phyloP scores from a whole-genome alignment of 257 asterid species.

The Thymus mandschuricus region DNA sequence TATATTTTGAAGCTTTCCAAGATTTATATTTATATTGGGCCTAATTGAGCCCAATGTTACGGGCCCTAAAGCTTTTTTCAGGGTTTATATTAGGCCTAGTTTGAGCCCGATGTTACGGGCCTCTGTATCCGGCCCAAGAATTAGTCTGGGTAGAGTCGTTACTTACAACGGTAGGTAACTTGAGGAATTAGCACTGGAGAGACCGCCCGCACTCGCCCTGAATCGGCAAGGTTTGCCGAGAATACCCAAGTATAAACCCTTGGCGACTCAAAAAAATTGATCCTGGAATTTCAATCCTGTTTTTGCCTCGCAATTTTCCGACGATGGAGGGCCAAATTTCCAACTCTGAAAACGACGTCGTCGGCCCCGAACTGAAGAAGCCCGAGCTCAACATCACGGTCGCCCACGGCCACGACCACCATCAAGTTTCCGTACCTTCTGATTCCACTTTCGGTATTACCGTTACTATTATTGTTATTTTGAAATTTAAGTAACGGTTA shows the following conservation, averaged over 20 bases:
- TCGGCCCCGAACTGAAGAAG: conserved; percentile 24
- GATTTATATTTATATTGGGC: too few relatives aligned
- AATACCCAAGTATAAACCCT: conserved; percentile 23
- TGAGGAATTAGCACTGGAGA: conserved; percentile 20
- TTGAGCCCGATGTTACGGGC: too few relatives aligned
- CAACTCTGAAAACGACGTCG: conserved; percentile 24
- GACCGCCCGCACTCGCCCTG: not conserved
- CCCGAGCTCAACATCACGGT: conserved; percentile 44
- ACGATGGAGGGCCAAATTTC: conserved; percentile 36
- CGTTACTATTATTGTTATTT: not conserved
- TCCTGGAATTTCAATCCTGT: conserved; percentile 16
- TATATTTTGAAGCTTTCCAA: too few relatives aligned
- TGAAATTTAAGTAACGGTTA: not conserved
- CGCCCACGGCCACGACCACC: conserved; percentile 35
- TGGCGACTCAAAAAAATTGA: not conserved
- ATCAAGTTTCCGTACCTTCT: conserved; percentile 44
- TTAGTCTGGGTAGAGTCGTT: too few relatives aligned
- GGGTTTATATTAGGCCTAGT: too few relatives aligned
- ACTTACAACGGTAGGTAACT: conserved; percentile 18
- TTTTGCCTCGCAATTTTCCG: conserved; percentile 18
- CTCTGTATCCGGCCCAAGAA: too few relatives aligned
- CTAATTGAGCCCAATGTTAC: too few relatives aligned
- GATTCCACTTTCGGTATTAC: conserved; percentile 47
- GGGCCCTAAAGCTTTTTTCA: too few relatives aligned
- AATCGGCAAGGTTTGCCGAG: not conserved